These are phyloP conservation scores for Primulina tabacum DNA, from an alignment of 257 asterid genomes.

Conservation along the genomic window DNA sequence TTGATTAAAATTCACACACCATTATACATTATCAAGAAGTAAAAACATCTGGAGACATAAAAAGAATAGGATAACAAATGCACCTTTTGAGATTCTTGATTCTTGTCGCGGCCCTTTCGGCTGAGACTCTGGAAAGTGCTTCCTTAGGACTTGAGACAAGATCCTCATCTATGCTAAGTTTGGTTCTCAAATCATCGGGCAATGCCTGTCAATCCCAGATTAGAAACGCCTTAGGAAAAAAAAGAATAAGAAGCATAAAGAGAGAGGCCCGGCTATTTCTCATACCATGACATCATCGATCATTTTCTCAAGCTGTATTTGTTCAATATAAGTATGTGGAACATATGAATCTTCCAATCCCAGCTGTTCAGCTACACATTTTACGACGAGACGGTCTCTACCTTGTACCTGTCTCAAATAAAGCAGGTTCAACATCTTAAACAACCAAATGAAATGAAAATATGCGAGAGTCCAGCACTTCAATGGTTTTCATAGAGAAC, in stretches of 20 bases:
- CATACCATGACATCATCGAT: constrained; percentile 93
- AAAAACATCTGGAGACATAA: not conserved
- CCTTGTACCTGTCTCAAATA: constrained; percentile 77
- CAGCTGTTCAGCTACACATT: constrained; percentile 70
- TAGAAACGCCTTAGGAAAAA: constrained; percentile 22
- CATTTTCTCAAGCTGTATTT: constrained; percentile 94
- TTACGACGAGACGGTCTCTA: constrained; percentile 67
- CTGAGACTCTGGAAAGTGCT: constrained; percentile 75
- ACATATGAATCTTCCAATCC: constrained; percentile 84
- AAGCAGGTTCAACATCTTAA: constrained; percentile 15
- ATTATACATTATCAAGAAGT: not conserved
- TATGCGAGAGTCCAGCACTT: not conserved
- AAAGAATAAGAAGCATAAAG: not conserved
- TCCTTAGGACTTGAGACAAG: constrained; percentile 79
- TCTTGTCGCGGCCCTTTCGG: constrained; percentile 56
- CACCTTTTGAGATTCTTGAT: constrained; percentile 64
- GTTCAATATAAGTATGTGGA: constrained; percentile 93
- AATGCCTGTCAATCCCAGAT: constrained; percentile 57
- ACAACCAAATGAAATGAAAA: not conserved
- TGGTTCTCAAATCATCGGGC: constrained; percentile 91
- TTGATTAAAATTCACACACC: not conserved
- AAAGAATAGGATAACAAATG: constrained; percentile 17
- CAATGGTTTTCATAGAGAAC: not conserved
- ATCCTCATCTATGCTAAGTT: constrained; percentile 91
- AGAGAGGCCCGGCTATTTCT: constrained; percentile 16